Conservation (phyloP, 208 protist genomes). For the Leptomonas pyrrhocoris region DNA sequence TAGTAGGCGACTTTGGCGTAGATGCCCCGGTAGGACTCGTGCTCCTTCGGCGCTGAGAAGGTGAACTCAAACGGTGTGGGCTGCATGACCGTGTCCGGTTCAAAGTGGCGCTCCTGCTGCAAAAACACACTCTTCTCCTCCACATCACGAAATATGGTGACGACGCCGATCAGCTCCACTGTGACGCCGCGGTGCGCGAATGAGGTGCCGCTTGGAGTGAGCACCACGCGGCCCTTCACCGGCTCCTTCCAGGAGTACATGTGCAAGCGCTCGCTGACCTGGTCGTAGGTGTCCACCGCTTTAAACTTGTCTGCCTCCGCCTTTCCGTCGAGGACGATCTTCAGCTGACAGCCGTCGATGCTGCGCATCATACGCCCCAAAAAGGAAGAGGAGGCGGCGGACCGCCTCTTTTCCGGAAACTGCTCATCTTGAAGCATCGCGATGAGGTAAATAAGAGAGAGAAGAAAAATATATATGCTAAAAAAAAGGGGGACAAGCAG, state of each 20-base stretch:
- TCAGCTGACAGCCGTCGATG: constrained; percentile 81
- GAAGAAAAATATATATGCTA: constrained; percentile 1
- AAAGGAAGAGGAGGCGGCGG: constrained; percentile 46
- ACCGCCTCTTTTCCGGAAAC: constrained; percentile 61
- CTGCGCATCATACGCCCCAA: constrained; percentile 65
- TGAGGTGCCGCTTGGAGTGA: constrained; percentile 56
- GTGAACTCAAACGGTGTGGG: constrained; percentile 65
- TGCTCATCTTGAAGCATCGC: constrained; percentile 59
- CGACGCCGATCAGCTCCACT: constrained; percentile 65
- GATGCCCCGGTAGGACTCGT: constrained; percentile 87
- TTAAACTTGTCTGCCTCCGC: constrained; percentile 21
- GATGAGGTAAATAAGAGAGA: constrained; percentile 16
- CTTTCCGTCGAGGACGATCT: constrained; percentile 54
- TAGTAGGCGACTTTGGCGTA: constrained; percentile 73
- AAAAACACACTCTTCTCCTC: constrained; percentile 52
- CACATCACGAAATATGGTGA: constrained; percentile 36
- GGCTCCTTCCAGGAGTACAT: constrained; percentile 57
- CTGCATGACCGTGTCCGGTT: constrained; percentile 56
- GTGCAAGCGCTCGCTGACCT: constrained; percentile 59
- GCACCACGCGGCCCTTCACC: constrained; percentile 55
- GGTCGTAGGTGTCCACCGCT: constrained; percentile 34
- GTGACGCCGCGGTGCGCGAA: constrained; percentile 79
- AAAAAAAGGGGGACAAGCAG: constrained; percentile 4
- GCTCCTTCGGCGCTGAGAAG: constrained; percentile 73
- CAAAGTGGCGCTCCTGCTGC: constrained; percentile 72